phyloP scores from a whole-genome alignment of 208 protist genomes.

The Blechomonas ayalai region DNA sequence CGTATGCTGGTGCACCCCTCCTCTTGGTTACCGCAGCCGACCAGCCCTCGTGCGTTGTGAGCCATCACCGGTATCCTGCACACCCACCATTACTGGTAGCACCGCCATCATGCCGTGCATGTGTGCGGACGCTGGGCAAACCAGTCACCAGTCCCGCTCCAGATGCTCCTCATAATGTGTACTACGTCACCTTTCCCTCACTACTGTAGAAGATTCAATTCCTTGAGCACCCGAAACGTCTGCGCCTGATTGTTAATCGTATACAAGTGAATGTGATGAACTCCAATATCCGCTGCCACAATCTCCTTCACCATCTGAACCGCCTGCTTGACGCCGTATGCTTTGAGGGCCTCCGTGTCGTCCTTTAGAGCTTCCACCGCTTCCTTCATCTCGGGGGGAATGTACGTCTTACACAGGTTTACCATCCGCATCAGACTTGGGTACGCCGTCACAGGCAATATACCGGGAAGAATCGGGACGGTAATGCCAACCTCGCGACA shows the following conservation, averaged over 20 bases:
- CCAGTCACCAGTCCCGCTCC: too few species aligned
- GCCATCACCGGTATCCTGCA: too few species aligned
- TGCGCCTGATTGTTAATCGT: conserved; percentile 42
- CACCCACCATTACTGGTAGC: too few species aligned
- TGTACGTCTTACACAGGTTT: conserved; percentile 61
- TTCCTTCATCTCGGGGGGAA: conserved; percentile 34
- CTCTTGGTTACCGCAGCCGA: too few species aligned
- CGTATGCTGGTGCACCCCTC: neutral
- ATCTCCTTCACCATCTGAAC: conserved; percentile 52
- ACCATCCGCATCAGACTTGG: conserved; percentile 57
- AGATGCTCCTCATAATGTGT: too few species aligned
- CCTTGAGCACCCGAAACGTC: conserved; percentile 34
- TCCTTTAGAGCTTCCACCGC: conserved; percentile 60
- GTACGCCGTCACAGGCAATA: conserved; percentile 90
- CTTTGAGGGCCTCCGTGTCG: conserved; percentile 34
- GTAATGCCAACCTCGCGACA: conserved; percentile 89
- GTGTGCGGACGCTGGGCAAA: too few species aligned
- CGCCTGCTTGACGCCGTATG: conserved; percentile 52
- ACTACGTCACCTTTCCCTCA: neutral
- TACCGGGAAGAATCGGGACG: conserved; percentile 91
- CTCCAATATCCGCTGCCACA: conserved; percentile 32
- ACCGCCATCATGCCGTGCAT: too few species aligned
- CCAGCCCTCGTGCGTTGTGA: too few species aligned
- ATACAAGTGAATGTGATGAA: conserved; percentile 77
- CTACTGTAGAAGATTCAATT: conserved; percentile 27